Evolutionary conservation across 768 basidiomycete genomes (phyloP).

Genomic region (Boletus subparvulus): DNA sequence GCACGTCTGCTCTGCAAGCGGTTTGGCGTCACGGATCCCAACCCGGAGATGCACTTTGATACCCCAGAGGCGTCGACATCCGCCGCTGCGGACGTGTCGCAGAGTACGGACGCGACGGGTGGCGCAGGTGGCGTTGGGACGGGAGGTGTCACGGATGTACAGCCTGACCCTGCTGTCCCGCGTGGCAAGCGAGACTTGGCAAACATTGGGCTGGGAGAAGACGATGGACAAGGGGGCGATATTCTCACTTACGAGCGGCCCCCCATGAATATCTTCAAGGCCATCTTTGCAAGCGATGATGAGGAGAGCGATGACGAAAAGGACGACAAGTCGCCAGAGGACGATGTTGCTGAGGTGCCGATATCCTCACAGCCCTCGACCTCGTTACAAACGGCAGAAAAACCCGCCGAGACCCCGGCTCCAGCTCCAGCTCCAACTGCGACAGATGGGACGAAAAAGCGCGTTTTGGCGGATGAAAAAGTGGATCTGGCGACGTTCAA

Average conservation of each 20-base stretch:
- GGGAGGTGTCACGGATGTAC: not conserved
- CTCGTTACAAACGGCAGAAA: not conserved
- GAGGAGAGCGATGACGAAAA: conserved; percentile 78
- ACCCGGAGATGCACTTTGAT: conserved; percentile 50
- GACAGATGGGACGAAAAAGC: not conserved
- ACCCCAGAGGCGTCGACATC: conserved; percentile 26
- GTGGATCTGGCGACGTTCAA: conserved; percentile 76
- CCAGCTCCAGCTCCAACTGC: not conserved
- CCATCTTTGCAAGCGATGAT: conserved; percentile 95
- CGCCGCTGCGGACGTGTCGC: conserved; percentile 14
- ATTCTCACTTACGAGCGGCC: conserved; percentile 88
- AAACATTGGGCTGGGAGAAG: conserved; percentile 90
- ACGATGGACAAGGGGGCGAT: conserved; percentile 85
- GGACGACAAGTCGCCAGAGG: conserved; percentile 28
- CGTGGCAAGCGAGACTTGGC: conserved; percentile 57
- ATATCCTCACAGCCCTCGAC: conserved; percentile 12
- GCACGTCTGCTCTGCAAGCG: conserved; percentile 87
- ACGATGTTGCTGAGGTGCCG: conserved; percentile 1
- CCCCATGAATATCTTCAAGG: conserved; percentile 92
- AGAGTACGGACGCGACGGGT: conserved; percentile 1
- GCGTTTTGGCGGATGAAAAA: conserved; percentile 12
- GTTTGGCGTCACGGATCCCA: conserved; percentile 88
- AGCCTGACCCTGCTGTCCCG: not conserved
- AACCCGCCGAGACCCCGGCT: not conserved
- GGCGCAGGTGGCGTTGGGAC: not conserved